phyloP scores from a whole-genome alignment of 1,284 basidiomycete genomes.

The Fomitopsis pinicola region DNA sequence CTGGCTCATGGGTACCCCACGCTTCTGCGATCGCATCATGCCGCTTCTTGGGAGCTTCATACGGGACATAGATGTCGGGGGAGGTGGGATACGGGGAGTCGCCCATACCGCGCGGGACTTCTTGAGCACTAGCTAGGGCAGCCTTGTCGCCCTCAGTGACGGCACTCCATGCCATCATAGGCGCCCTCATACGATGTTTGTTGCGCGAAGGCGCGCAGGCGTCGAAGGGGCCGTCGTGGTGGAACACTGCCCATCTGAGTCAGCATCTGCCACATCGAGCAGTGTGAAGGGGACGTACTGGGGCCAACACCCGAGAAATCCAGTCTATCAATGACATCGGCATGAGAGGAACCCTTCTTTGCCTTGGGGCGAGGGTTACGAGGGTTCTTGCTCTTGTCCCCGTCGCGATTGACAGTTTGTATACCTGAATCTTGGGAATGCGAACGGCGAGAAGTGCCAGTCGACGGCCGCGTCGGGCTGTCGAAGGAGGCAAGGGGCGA shows the following conservation, averaged over 20 bases:
- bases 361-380: conserved; percentile 24
- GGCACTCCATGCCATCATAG: conserved; percentile 73
- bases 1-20: conserved; percentile 85
- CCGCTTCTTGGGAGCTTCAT: conserved; percentile 67
- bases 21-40: conserved; percentile 80
- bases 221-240: conserved; percentile 86
- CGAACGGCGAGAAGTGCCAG: conserved; percentile 52
- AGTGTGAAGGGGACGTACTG: conserved; percentile 44
- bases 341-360: conserved; percentile 70
- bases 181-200: conserved; percentile 70
- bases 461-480: conserved; percentile 23
- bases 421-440: conserved; percentile 64
- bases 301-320: conserved; percentile 69
- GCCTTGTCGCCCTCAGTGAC: conserved; percentile 39
- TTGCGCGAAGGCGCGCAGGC: conserved; percentile 85
- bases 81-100: conserved; percentile 47
- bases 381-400: conserved; percentile 48
- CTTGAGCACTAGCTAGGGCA: conserved; percentile 28
- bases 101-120: conserved; percentile 28
- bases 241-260: conserved; percentile 57
- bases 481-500: conserved; percentile 10
- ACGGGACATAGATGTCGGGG: conserved; percentile 44
- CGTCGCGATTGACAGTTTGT: conserved; percentile 30
- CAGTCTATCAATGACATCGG: conserved; percentile 63
- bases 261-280: conserved; percentile 6